Percentiles rank a stretch among this genome's conserved stretches.
These are phyloP conservation scores for Rhynchospora breviuscula DNA, from an alignment of 176 grass and related monocot species.

Conservation along the genomic window DNA sequence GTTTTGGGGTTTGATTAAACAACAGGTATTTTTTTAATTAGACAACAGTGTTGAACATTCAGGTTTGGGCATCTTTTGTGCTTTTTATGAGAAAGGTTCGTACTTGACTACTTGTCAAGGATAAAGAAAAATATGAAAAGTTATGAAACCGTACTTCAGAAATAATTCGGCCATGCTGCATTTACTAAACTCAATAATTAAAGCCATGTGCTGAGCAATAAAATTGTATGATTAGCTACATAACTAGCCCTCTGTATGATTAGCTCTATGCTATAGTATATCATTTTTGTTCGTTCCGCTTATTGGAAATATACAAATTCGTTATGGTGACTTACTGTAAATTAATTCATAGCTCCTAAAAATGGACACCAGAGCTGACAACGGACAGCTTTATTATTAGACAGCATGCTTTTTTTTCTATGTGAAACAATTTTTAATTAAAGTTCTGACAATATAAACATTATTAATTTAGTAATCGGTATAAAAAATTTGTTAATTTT, in stretches of 20 bases:
- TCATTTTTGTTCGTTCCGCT: not conserved
- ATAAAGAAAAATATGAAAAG: not conserved
- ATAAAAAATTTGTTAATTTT: too few species aligned
- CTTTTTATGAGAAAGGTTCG: not conserved
- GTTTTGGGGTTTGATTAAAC: not conserved
- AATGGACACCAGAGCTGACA: not conserved
- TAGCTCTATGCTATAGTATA: not conserved
- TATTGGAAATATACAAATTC: not conserved
- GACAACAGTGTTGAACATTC: not conserved
- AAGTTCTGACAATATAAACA: too few species aligned
- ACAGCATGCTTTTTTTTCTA: not conserved
- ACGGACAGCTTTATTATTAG: not conserved
- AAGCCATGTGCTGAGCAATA: constrained; percentile 17
- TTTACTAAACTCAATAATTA: constrained; percentile 10
- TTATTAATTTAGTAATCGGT: too few species aligned
- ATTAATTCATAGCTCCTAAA: not conserved
- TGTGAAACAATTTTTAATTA: too few species aligned
- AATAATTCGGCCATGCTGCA: constrained; percentile 20
- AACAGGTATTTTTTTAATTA: not conserved
- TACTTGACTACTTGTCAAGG: not conserved
- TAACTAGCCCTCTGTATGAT: constrained; percentile 10
- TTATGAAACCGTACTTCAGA: not conserved
- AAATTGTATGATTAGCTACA: constrained; percentile 18
- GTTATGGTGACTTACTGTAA: not conserved
- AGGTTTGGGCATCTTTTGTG: not conserved